Base-by-base conservation (phyloP, 345 rosid species). In the Raphanus sativus region DNA sequence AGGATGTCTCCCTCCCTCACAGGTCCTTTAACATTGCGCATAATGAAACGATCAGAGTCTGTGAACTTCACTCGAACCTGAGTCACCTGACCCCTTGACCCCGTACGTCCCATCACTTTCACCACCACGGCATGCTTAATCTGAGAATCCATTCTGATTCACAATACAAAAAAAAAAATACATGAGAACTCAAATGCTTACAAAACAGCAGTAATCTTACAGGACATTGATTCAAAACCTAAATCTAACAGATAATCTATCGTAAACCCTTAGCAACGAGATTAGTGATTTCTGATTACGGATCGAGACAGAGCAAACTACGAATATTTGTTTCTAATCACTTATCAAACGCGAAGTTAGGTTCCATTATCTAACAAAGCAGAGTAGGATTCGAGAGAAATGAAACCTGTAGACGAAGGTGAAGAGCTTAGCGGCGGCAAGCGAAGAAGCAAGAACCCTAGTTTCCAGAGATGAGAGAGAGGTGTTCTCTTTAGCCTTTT, bases 21-120 rank as follows among this genome's bases (percentile, higher is more conserved):
- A 0, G 84, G 84, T 62, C 84, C 84, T 21, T 81, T 38, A 16
- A 68, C 75, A n/a, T 69, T 75, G 6, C 73, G 34, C 80, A 74
- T 75, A 2, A 71, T 80, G 58, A 15, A 70, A 62, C 76, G 83
- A 32, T 80, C 79, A 25, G 79, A 75, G 59, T 80, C 83, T 0
- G 79, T 75, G 67, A 92, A 90, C 89, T 89, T 92, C 16, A 90
- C 96, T 70, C 98, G 81, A 42, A 92, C 96, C 73, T 90, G 94
- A 66, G 98, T 92, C 75, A 90, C 98, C 79, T 92, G 97, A 25
- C 97, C 98, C 67, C 98, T 86, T 0, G 96, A 90, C 8, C 97
- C 98, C 0, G 98, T 92, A 54, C 98, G 79, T 5, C 98, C 98
- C 96, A 92, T 87, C 17, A 92, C 92, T 77, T 92, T 90, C 54